Base-by-base conservation (phyloP, 257 asterid species). In the Solanum lycopersicoides region DNA sequence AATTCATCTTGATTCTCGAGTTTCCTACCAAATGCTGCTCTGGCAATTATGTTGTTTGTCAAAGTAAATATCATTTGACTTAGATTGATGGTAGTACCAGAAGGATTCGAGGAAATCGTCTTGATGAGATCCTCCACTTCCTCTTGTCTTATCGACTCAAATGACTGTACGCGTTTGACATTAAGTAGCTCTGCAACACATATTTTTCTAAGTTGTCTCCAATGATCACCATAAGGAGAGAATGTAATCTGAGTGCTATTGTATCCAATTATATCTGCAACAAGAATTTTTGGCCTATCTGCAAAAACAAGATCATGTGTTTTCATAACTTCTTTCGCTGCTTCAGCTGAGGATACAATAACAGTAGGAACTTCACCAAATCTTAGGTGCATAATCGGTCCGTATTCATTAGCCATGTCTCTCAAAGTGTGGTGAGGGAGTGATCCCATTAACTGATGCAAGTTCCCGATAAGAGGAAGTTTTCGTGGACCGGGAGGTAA, bases 121-220 rank as follows among this genome's bases (percentile, higher is more conserved):
- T 87, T 71, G 35, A 79, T 59, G 9, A 88, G 86, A 45, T 53
- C 44, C 7, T 84, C 11, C 13, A 80, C 88, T 83, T 88, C 90
- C 30, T 77, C 86, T 15, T 85, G 50, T 50, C 90, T 85, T 50
- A 88, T 25, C 20, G 74, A 85, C 14, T 63, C 90, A 34, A 88
- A 88, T 2, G 90, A 88, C 15, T 77, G 86, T 5, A 85, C 90
- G 20, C 83, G 60, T 53, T 88, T 88, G 3, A 79, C 63, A 72
- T 87, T 47, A 20, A 88, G 65, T 8, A 88, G 68, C 72, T 85
- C 86, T 59, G 74, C 39, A 39, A 85, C 83, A 65, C 88, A 66
- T 23, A 65, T 85, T 73, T 88, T 85, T 23, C 77, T 83, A 53
- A 83, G 44, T 10, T 83, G 86, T 0, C 34, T 83, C 86, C 86